Evolutionary conservation across 306 rosid species (phyloP).

Genomic region (Cicer pinnatifidum): DNA sequence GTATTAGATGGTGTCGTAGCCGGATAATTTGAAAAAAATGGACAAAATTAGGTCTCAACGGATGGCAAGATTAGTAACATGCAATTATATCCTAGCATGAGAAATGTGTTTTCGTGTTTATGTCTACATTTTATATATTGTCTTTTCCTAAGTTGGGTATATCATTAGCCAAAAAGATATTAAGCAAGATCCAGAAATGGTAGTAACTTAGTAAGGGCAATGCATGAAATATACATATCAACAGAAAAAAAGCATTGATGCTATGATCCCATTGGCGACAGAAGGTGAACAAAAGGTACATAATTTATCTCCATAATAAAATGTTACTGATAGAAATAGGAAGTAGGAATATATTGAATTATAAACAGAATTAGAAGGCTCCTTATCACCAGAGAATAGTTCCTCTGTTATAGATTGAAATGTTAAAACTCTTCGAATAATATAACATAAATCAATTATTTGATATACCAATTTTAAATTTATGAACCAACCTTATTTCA

Average conservation of each 20-base stretch:
- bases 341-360: background rate
- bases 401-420: background rate
- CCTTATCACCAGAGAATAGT: background rate
- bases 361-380: background rate
- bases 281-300: constrained; percentile 1
- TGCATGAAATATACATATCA: background rate
- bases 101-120: background rate
- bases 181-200: background rate
- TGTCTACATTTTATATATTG: constrained; percentile 5
- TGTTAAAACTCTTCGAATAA: constrained; percentile 1
- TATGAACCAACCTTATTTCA: constrained; percentile 12
- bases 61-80: background rate
- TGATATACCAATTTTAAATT: constrained; percentile 8
- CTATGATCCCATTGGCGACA: background rate
- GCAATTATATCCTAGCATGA: background rate
- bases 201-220: background rate
- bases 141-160: background rate
- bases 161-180: background rate
- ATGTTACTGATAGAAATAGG: background rate
- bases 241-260: too few species aligned
- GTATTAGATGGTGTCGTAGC: background rate
- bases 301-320: background rate
- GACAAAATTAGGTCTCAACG: too few species aligned
- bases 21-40: too few species aligned
- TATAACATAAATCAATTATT: constrained; percentile 16